Percentiles rank a stretch among this genome's conserved stretches.
Evolutionary conservation across 139 green algal genomes (phyloP).

Genomic region (Tetraselmis striata): DNA sequence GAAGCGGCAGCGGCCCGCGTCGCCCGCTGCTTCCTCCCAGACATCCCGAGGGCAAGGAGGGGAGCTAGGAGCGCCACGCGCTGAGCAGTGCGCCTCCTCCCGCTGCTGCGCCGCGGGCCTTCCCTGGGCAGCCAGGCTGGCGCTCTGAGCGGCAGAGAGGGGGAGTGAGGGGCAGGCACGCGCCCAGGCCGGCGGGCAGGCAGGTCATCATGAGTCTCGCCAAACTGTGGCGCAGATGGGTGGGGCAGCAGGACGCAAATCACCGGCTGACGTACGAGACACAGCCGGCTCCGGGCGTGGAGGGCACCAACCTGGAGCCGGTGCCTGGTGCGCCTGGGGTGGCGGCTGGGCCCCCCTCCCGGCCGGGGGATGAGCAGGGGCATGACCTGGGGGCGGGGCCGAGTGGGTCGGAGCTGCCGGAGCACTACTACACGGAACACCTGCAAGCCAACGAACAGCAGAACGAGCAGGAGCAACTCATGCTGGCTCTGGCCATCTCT

Average conservation of each 20-base stretch:
- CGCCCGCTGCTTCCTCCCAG: too few relatives aligned
- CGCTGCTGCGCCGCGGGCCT: too few relatives aligned
- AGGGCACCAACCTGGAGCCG: background rate
- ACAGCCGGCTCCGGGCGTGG: background rate
- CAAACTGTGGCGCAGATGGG: background rate
- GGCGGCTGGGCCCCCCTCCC: background rate
- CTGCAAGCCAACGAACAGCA: background rate
- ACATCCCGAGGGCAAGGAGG: too few relatives aligned
- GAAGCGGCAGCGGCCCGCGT: too few relatives aligned
- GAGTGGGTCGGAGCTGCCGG: background rate
- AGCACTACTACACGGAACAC: background rate
- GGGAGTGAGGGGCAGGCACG: too few relatives aligned
- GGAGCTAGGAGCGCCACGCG: too few relatives aligned
- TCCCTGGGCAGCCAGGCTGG: too few relatives aligned
- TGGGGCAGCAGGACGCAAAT: background rate
- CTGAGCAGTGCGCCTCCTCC: too few relatives aligned
- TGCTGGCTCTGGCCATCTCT: background rate
- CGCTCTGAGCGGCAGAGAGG: too few relatives aligned
- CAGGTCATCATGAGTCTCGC: background rate
- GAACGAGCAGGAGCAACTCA: background rate
- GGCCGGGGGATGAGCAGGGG: background rate
- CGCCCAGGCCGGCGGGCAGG: too few relatives aligned
- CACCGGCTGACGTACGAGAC: background rate
- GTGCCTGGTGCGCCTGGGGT: too few relatives aligned
- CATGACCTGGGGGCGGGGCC: too few relatives aligned